Base-by-base conservation (phyloP, 495 filamentous ascomycete genomes). In the Penicillium coprophilum region DNA sequence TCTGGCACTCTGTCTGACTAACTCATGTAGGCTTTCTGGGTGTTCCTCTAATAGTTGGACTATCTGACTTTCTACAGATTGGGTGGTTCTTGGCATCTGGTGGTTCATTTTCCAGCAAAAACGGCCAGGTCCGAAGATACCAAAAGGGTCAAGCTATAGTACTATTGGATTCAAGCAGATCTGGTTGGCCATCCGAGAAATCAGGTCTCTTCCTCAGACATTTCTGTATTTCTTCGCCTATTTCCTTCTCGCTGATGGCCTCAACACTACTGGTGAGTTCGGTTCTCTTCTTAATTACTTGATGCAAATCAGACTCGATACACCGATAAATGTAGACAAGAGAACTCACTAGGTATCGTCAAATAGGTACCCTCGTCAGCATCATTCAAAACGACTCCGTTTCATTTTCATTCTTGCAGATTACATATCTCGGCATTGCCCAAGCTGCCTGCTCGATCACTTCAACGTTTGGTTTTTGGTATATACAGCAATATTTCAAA, bases 81-180 rank as follows among this genome's bases (percentile, higher is more conserved):
- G 77, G 78, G 67, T 81, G 6, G 46, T 80, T 4, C 61, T 81
- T 2, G 76, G 77, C 4, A 68, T 81, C 23, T 80, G 77, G 71
- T 80, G 78, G 78, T 80, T 81, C 40, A 60, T 81, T 23, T 79
- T 77, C 55, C 76, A 81, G 54, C 77, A 81, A 49, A 77, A 72
- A 38, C 60, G 77, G 7, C 76, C 74, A 4, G 76, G 77, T 4
- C 76, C 75, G 0, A 68, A 65, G 20, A 59, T 80, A n/a, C 77
- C 75, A 9, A 66, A 76, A 43, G 77, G 76, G 7, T 78, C 75
- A 30, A 75, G 54, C 47, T 80, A 78, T 46, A 54, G 64, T 2
- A 80, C 72, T 10, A 77, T 80, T 47, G 77, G 77, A 0, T 71
- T 76, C 62, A 79, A 76, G 57, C 77, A 80, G 53, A 71, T 80